Conservation (phyloP, 2,329 filamentous ascomycete species). For the Venturia asperata region DNA sequence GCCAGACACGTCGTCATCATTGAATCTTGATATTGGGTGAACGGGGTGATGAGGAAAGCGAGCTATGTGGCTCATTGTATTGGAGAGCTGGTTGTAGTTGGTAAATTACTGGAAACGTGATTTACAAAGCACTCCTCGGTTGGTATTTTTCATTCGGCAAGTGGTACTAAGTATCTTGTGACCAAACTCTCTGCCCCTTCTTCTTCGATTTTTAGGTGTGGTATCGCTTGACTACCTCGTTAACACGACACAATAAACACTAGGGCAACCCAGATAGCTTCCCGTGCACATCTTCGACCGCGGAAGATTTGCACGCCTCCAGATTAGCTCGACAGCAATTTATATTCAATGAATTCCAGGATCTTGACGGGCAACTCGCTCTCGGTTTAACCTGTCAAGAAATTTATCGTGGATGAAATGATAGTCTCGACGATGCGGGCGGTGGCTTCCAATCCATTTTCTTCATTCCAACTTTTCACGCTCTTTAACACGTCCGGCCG, state of each 20-base stretch:
- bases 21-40: too few relatives aligned
- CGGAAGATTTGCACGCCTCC: background rate
- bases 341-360: background rate
- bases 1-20: too few relatives aligned
- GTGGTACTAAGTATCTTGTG: too few relatives aligned
- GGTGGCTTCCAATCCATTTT: background rate
- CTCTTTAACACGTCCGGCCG: background rate
- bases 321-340: background rate
- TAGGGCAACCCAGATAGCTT: background rate
- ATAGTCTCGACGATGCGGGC: background rate
- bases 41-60: too few relatives aligned
- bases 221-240: too few relatives aligned
- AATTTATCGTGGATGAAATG: background rate
- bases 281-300: background rate
- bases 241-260: background rate
- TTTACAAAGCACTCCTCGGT: background rate
- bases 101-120: too few relatives aligned
- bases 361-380: background rate
- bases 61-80: too few relatives aligned
- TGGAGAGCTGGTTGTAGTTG: too few relatives aligned
- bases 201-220: too few relatives aligned
- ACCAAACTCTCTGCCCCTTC: too few relatives aligned
- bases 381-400: background rate
- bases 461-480: background rate
- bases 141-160: background rate